Base-by-base conservation (phyloP, 2,329 filamentous ascomycete species). In the Phyllachora maydis region DNA sequence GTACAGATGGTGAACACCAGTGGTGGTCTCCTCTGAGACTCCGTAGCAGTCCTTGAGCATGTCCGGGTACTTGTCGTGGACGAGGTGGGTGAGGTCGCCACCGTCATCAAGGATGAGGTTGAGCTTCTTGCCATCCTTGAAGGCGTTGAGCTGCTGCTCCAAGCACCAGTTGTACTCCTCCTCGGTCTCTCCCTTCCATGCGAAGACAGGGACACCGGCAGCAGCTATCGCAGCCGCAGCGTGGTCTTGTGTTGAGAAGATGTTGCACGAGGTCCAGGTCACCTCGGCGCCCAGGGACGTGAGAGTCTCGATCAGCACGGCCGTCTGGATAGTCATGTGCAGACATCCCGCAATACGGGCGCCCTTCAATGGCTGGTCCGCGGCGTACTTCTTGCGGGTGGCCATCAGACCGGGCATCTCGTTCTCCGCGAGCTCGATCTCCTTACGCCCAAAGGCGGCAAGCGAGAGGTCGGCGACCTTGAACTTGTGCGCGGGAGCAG, bases 161-260 rank as follows among this genome's bases (percentile, higher is more conserved):
- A 95, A 64, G 59, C 88, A 98, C 88, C 88, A 95, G 56, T 91
- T 69, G 71, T 95, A 98, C 65, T 95, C 88, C 62, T 95, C 88
- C 60, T 98, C 88, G 41, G 85, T 92, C 78, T 98, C 88, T 46
- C 83, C 64, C 56, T 70, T 71, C 65, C 66, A 70, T 51, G 66
- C 65, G 35, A 68, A 66, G 43, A 98, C 85, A 43, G 85, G 83
- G 36, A 90, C 75, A 52, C 85, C 88, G 26, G 71, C 63, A 28
- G 85, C 88, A 40, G 88, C 88, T 58, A 98, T 93, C 52, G 88
- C 88, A 37, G 88, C 83, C 26, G 88, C 88, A 43, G 88, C 88
- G 59, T 95, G 85, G 60, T 95, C 88, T 59, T 93, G 85, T 42
- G 85, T 95, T 52, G 77, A 88, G 75, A 93, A 98, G 58, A 98